Base-by-base conservation (phyloP, 83 land plant genomes). In the Picea engelmannii region DNA sequence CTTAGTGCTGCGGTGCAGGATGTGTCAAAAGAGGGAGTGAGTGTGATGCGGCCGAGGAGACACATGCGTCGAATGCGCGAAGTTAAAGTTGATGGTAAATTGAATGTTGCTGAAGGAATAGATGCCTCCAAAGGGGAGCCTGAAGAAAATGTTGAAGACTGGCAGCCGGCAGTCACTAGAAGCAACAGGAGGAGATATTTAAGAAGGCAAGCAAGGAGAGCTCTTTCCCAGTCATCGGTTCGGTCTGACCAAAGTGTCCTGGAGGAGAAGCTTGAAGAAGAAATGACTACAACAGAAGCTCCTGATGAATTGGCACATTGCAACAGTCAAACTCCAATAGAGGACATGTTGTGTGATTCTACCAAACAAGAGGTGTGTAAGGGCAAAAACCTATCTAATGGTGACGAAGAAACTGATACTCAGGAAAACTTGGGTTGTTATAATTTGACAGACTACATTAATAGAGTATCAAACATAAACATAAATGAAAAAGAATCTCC, bases 121-220 rank as follows among this genome's bases (percentile, higher is more conserved):
- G 95, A 92, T 89, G 96, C 98, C 12, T 95, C 98, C 6, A 82
- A 84, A 63, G 94, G 93, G 3, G 88, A 91, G 66, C 40, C 69
- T 79, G 83, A 60, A 25, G 93, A 88, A 62, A 79, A 83, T 86
- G 69, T 74, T 21, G 88, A 65, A 74, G 96, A 90, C 17, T 96
- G 97, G 97, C 83, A 66, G 13, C 93, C 93, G 62, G 98, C 96
- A 27, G 89, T 91, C 2, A 91, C 94, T 77, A 82, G 99, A 80
- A 93, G 92, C 76, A 95, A 97, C 64, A 90, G 90, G 66, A 90
- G 96, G 83, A 89, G 93, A 79, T 91, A 84, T 82, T 86, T 91
- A 7, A 90, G 85, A 83, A 88, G 98, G 13, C 89, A 95, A 83
- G 92, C 92, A 38, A 91, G 98, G 79, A 87, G 82, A 49, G 90